Conservation (phyloP, 2,329 filamentous ascomycete species). For the Aplosporella prunicola region DNA sequence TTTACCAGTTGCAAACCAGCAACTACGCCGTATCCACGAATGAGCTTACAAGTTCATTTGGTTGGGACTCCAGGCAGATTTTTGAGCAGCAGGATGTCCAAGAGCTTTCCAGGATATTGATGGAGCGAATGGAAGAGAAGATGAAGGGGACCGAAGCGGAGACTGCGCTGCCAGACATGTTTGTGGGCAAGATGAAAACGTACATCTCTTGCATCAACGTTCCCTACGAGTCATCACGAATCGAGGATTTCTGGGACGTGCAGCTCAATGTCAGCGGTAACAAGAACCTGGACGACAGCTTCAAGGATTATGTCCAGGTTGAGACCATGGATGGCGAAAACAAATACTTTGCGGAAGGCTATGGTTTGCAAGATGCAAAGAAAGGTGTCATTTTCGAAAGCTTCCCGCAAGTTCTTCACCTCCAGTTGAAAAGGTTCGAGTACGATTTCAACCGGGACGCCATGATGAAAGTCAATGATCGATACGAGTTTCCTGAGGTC, state of each 20-base stretch:
- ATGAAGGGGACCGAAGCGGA: constrained; percentile 96
- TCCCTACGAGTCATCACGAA: constrained; percentile 87
- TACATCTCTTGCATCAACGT: constrained; percentile 99
- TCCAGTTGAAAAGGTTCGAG: constrained; percentile 95
- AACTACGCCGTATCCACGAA: constrained; percentile 76
- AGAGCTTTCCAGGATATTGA: constrained; percentile 88
- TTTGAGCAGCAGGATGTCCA: constrained; percentile 99
- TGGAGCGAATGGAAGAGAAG: constrained; percentile 92
- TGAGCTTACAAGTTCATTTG: constrained; percentile 92
- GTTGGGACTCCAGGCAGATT: constrained; percentile 95
- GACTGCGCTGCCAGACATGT: constrained; percentile 79
- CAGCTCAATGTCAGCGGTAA: constrained; percentile 95
- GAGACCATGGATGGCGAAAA: constrained; percentile 97
- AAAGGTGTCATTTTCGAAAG: constrained; percentile 96
- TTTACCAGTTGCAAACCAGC: constrained; percentile 88
- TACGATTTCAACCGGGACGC: constrained; percentile 93
- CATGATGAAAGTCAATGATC: constrained; percentile 98
- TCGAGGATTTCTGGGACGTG: constrained; percentile 98
- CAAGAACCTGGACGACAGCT: constrained; percentile 86
- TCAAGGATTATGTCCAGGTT: constrained; percentile 91
- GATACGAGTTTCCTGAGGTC: constrained; percentile 77
- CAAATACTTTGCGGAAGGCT: constrained; percentile 89
- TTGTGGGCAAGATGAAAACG: constrained; percentile 96
- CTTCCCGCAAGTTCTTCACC: constrained; percentile 86
- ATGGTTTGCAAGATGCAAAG: constrained; percentile 89